phyloP scores from a whole-genome alignment of 495 filamentous ascomycete genomes.

The Aspergillus bertholletiae region DNA sequence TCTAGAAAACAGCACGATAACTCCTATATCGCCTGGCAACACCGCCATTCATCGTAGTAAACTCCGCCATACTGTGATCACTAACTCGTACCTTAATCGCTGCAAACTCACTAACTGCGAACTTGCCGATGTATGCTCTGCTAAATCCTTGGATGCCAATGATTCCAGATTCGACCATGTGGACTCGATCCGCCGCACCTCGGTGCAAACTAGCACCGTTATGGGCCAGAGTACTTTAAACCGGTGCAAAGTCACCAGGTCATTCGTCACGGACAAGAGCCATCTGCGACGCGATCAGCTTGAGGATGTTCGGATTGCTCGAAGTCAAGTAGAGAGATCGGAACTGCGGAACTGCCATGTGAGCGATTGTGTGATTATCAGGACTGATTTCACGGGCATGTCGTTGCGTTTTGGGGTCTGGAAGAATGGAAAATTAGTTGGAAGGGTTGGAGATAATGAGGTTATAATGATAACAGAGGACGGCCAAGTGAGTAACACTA shows the following conservation, averaged over 20 bases:
- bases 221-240: conserved; percentile 10
- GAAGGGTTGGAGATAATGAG: conserved; percentile 19
- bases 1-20: background rate
- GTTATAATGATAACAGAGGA: conserved; percentile 11
- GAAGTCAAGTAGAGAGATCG: conserved; percentile 16
- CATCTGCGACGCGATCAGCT: conserved; percentile 12
- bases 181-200: conserved; percentile 14
- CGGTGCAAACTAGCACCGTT: conserved; percentile 19
- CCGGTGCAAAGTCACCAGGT: conserved; percentile 13
- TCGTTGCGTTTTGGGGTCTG: conserved; percentile 33
- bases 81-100: conserved; percentile 10
- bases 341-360: conserved; percentile 29
- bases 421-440: conserved; percentile 30
- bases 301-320: conserved; percentile 2
- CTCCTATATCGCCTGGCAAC: background rate
- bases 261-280: conserved; percentile 19
- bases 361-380: conserved; percentile 23
- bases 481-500: conserved; percentile 8
- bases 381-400: conserved; percentile 28
- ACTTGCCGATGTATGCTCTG: conserved; percentile 11
- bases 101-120: conserved; percentile 16
- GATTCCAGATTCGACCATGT: conserved; percentile 16
- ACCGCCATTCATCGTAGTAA: conserved; percentile 19
- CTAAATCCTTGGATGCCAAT: conserved; percentile 6
- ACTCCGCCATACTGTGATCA: conserved; percentile 18